These are phyloP conservation scores for Metarhizium rileyi DNA, from an alignment of 2,329 filamentous ascomycete genomes.

Conservation along the genomic window DNA sequence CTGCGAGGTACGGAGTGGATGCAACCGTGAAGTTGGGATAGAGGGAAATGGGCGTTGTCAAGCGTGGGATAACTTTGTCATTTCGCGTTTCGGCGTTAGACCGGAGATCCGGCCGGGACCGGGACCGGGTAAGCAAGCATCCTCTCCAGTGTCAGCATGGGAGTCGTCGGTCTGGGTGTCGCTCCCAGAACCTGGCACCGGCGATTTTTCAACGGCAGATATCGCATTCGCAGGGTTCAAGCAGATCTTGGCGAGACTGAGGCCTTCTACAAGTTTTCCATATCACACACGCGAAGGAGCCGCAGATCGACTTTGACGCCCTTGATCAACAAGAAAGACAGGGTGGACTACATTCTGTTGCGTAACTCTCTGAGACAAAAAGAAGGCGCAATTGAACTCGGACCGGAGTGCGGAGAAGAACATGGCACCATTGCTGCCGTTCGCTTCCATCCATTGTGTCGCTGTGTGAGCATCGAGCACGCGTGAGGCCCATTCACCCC, in stretches of 20 bases:
- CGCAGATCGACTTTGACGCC: constrained; percentile 19
- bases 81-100: constrained; percentile 1
- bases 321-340: constrained; percentile 34
- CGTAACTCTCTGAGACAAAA: constrained; percentile 33
- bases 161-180: constrained; percentile 13
- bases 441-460: constrained; percentile 29
- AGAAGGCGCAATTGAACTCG: constrained; percentile 27
- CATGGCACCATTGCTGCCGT: constrained; percentile 33
- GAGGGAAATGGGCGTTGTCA: neutral
- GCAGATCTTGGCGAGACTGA: constrained; percentile 37
- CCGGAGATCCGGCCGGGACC: neutral
- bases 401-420: constrained; percentile 26
- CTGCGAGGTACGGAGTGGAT: too few species aligned
- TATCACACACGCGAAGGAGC: constrained; percentile 29
- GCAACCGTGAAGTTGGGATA: neutral
- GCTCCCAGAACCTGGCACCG: constrained; percentile 5
- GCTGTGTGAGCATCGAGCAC: constrained; percentile 38
- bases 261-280: constrained; percentile 37
- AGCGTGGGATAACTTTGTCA: neutral
- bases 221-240: constrained; percentile 31
- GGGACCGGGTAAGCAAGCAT: neutral
- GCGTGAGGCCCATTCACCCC: constrained; percentile 31
- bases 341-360: constrained; percentile 40
- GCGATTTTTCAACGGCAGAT: constrained; percentile 24
- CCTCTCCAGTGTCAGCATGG: constrained; percentile 3